phyloP scores from a whole-genome alignment of 1,284 basidiomycete genomes.

The Cystobasidiaceae sp. region DNA sequence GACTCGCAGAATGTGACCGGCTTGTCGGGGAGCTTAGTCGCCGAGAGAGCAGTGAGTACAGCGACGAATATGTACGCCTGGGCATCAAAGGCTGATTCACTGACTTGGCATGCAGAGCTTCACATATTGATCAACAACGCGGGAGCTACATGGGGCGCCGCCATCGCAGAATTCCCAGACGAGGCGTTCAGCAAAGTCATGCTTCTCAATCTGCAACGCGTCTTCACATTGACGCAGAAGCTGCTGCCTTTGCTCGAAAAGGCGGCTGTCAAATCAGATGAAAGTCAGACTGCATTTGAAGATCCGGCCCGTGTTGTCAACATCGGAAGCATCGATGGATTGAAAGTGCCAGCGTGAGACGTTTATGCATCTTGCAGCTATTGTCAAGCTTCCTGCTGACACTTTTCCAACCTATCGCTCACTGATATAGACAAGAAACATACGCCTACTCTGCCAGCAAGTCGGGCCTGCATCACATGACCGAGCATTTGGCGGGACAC shows the following conservation, averaged over 20 bases:
- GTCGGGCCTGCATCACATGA: conserved; percentile 59
- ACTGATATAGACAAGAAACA: conserved; percentile 59
- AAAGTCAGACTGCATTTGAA: conserved; percentile 46
- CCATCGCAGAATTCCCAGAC: conserved; percentile 51
- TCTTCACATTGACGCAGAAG: conserved; percentile 65
- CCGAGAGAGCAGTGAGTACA: conserved; percentile 51
- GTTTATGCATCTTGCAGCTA: too few relatives aligned
- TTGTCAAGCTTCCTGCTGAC: background rate
- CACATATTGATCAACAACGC: conserved; percentile 66
- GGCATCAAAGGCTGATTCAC: too few relatives aligned
- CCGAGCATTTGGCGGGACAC: conserved; percentile 58
- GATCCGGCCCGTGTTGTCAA: conserved; percentile 42
- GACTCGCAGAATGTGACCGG: conserved; percentile 56
- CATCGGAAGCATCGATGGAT: conserved; percentile 41
- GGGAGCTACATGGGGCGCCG: conserved; percentile 60
- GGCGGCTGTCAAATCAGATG: conserved; percentile 51
- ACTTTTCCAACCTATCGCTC: conserved; percentile 47
- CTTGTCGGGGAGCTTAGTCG: conserved; percentile 55
- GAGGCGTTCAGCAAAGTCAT: conserved; percentile 58
- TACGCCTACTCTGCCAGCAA: conserved; percentile 67
- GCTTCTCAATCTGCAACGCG: conserved; percentile 62
- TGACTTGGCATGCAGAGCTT: conserved; percentile 45
- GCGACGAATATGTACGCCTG: background rate
- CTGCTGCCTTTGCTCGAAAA: conserved; percentile 59
- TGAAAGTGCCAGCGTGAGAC: conserved; percentile 35